Base-by-base conservation (phyloP, 371 early-diverging fungal species). In the Cokeromyces recurvatus region DNA sequence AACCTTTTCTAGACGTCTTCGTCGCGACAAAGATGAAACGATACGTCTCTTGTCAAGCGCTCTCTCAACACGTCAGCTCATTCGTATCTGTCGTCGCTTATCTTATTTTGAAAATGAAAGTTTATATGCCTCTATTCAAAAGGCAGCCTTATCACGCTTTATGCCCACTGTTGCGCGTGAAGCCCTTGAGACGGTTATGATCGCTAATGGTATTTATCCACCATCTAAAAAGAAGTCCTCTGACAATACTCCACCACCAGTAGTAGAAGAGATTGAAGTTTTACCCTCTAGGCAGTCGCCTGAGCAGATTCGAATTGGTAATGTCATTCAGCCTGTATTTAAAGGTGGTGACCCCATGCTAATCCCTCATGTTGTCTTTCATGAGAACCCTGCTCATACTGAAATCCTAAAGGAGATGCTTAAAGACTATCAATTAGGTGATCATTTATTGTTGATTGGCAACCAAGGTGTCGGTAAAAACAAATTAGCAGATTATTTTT, bases 381-480 rank as follows among this genome's bases (percentile, higher is more conserved):
- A 81, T 46, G 88, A 89, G 48, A 91, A 91, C 52, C 81, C 84
- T 38, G 72, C 78, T 21, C 91, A 91, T 43, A 79, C 81, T 2
- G 72, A 77, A 32, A 75, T 89, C 27, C 56, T 91, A 51, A 67
- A 72, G 43, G 86, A 87, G 37, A 79, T 85, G 81, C 69, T 84
- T 35, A 80, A 84, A 59, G 90, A 87, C 48, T 87, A 77, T 51
- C 79, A 76, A 24, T 53, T 86, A 10, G 72, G 89, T 17, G 90
- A 90, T 47, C 89, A 88, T 56, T 64, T 91, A 34, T 57, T 90
- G 4, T 51, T 84, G 35, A 80, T 82, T 43, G 84, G 85, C 48
- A 91, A 90, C 52, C 92, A 91, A 53, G 92, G 92, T 45, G 90
- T 89, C 0, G 92, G 92, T 27, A 91, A 91, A 62, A 91, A 91